Base-by-base conservation (phyloP, 169 alveolate species). In the Perkinsus olseni region DNA sequence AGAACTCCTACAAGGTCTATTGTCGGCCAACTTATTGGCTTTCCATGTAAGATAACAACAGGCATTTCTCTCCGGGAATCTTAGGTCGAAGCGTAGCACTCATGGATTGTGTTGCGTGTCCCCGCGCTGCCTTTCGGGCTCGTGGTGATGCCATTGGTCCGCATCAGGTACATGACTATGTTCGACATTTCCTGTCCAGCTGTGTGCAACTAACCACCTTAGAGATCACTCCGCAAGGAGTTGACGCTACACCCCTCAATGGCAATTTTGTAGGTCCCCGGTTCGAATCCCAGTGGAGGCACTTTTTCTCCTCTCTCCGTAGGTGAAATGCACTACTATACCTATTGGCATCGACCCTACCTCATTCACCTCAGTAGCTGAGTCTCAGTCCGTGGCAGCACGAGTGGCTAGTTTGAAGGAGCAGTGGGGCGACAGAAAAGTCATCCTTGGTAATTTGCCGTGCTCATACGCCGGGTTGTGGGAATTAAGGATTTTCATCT, bases 311-410 rank as follows among this genome's bases (percentile, higher is more conserved):
- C 34, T 21, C 0, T 62, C 17, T 62, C 31, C 10, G 31, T 62
- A 21, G 82, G 82, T 62, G 48, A 50, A 45, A 20, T 94, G 96
- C 38, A 92, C 95, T 34, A 92, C 96, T 24, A 94, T 94, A 28
- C 96, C 96, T 31, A 94, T 94, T 39, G 96, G 96, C 74, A 94
- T 94, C 40, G 94, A 94, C 50, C 94, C 95, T 21, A 50, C 48
- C 6, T 45, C 38, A 74, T 94, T 92, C 92, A 36, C 90, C 0
- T 62, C 91, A 13, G 34, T 28, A 39, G n/a, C 45, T 20, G 39
- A 28, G 74, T 62, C 91, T 36, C 74, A 74, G 40, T 10, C 62
- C 48, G 92, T 74, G 38, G 39, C 38, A 20, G 92, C 50, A 10
- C 38, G 40, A n/a, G 45, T 92, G 20, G 50, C 74, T 38, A 36